These are phyloP conservation scores for Pleurostoma richardsiae DNA, from an alignment of 2,329 filamentous ascomycete species.

Conservation along the genomic window DNA sequence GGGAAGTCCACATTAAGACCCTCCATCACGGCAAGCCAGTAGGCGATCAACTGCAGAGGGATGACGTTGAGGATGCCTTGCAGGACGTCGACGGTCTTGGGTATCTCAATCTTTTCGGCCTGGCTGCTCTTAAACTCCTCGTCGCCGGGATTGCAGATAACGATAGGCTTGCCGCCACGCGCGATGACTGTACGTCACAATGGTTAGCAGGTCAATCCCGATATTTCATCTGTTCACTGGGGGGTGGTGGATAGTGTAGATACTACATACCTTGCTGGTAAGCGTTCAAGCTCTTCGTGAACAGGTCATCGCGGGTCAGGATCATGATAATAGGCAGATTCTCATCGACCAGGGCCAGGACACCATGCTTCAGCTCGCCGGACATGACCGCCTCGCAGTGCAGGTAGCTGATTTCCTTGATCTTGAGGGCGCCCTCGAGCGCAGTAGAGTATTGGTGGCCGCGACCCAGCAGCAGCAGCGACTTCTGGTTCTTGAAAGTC, in stretches of 20 bases:
- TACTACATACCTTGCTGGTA: conserved; percentile 80
- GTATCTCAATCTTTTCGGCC: conserved; percentile 96
- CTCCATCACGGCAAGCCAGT: conserved; percentile 96
- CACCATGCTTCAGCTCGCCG: conserved; percentile 98
- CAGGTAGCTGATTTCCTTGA: conserved; percentile 99
- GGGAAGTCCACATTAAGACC: conserved; percentile 98
- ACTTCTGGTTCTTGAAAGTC: conserved; percentile 97
- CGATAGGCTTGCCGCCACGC: conserved; percentile 90
- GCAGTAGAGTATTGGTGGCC: conserved; percentile 96
- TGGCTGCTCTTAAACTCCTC: conserved; percentile 82
- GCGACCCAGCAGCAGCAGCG: conserved; percentile 84
- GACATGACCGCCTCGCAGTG: conserved; percentile 99
- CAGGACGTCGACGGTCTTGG: conserved; percentile 88
- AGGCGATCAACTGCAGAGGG: conserved; percentile 94
- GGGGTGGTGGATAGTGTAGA: neutral
- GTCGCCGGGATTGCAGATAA: conserved; percentile 92
- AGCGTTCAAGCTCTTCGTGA: conserved; percentile 98
- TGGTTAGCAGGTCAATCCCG: conserved; percentile 14
- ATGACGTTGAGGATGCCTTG: conserved; percentile 98
- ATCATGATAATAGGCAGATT: conserved; percentile 99
- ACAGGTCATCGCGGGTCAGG: conserved; percentile 89
- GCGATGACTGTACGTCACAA: conserved; percentile 66
- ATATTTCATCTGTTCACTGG: neutral
- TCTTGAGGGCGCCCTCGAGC: conserved; percentile 95
- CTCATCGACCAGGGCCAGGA: conserved; percentile 94